Evolutionary conservation across 2,329 filamentous ascomycete species (phyloP), one percentile per base, ranked within the genome.

Genomic region (Monosporascus ibericus): DNA sequence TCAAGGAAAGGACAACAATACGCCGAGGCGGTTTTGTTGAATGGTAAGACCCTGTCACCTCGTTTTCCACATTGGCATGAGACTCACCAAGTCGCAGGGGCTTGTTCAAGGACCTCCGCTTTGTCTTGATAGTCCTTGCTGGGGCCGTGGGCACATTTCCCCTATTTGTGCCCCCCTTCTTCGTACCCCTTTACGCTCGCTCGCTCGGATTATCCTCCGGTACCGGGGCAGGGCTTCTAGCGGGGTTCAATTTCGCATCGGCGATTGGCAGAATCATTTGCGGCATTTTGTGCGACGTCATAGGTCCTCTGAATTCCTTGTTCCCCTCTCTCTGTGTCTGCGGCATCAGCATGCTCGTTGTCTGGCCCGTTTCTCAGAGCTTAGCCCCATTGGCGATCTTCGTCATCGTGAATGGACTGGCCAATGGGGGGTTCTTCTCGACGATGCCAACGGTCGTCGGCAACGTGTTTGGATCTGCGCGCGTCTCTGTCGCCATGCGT

Each of bases 391-490:
- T 86, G 27, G 67, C 79, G 17, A 65, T 76, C 0, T 86, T 86
- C 60, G 79, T 79, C 8, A 69, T 84, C 6, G 67, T 85, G 22
- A 86, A 85, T 56, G 83, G 83, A 0, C 67, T 76, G 38, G 74
- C 78, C 5, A 85, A 85, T 58, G 83, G 83, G 0, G 81, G 78
- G 0, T 86, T 86, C 69, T 86, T 86, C 60, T 76, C 78, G 1
- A 79, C 78, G 0, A 83, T 85, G 72, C 83, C 83, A 0, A 85
- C 82, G 0, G 81, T 82, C 2, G 78, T 85, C 0, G 76, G 78
- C 0, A 81, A 76, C 56, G 74, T 82, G 0, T 84, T 84, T 66
- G 82, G 80, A 1, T 79, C 74, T 3, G 74, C 73, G 1, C 70
- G 78, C 4, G 74, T 82, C 38, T 71, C 75, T 3, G 75, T 82